A percentile compares a stretch with the other conserved stretches of the same genome.
Evolutionary conservation across 495 filamentous ascomycete genomes (phyloP).

Genomic region (Oidiodendron maius): DNA sequence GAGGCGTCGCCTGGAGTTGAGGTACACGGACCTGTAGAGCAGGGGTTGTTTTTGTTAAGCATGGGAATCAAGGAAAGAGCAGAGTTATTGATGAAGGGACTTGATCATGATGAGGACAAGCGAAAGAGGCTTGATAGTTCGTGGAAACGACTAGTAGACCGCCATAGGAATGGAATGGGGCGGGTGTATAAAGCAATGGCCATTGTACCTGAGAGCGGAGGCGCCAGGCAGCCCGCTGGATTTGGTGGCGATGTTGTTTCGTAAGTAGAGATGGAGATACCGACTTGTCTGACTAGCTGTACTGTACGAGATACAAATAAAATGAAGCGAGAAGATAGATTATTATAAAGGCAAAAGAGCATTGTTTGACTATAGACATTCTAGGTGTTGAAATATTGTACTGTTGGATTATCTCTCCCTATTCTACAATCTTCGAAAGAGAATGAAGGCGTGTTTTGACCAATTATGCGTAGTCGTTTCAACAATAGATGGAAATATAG

Average conservation of each 20-base stretch:
- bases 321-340: no score
- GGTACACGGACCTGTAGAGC: constrained; percentile 87
- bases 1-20: constrained; percentile 71
- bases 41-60: constrained; percentile 66
- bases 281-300: no score
- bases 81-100: constrained; percentile 51
- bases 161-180: constrained; percentile 78
- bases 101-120: constrained; percentile 41
- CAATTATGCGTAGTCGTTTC: no score
- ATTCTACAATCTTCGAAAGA: no score
- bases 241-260: constrained; percentile 85
- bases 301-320: no score
- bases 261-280: no score
- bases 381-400: no score
- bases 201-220: constrained; percentile 76
- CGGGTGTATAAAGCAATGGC: constrained; percentile 90
- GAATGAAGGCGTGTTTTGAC: no score
- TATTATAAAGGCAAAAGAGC: no score
- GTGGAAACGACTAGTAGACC: constrained; percentile 75
- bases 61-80: constrained; percentile 82
- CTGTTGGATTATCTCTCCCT: no score
- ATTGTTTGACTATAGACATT: no score
- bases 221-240: constrained; percentile 72
- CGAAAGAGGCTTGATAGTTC: constrained; percentile 60
- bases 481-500: no score